These are phyloP conservation scores for Termitomyces titanicus DNA, from an alignment of 768 basidiomycete species.

Conservation along the genomic window DNA sequence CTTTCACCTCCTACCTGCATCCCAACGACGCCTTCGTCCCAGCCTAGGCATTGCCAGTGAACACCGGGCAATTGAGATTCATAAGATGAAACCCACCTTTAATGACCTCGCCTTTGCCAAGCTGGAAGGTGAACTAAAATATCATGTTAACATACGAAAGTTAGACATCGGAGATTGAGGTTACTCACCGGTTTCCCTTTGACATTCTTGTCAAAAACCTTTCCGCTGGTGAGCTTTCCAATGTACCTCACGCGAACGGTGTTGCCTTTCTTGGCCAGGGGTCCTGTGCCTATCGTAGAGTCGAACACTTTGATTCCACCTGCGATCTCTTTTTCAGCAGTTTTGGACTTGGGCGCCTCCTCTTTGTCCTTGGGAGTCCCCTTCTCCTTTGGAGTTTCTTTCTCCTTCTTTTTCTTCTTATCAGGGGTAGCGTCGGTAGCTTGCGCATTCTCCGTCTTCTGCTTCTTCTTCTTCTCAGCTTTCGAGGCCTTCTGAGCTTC, in stretches of 20 bases:
- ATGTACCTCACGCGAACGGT: slow-evolving; percentile 87
- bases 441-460: slow-evolving; percentile 53
- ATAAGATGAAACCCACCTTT: slow-evolving; percentile 49
- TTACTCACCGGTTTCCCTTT: slow-evolving; percentile 79
- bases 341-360: slow-evolving; percentile 21
- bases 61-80: neutral
- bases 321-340: slow-evolving; percentile 44
- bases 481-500: slow-evolving; percentile 39
- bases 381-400: slow-evolving; percentile 28
- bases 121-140: slow-evolving; percentile 64
- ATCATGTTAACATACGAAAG: slow-evolving; percentile 1
- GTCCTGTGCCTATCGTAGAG: slow-evolving; percentile 76
- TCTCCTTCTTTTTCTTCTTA: slow-evolving; percentile 26
- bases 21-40: slow-evolving; percentile 90
- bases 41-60: slow-evolving; percentile 41
- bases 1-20: slow-evolving; percentile 94
- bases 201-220: slow-evolving; percentile 75
- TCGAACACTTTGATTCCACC: slow-evolving; percentile 80
- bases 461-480: slow-evolving; percentile 74
- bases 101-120: slow-evolving; percentile 91
- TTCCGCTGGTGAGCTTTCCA: slow-evolving; percentile 79
- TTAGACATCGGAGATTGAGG: neutral
- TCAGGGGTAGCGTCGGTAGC: slow-evolving; percentile 35
- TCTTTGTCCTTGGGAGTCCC: slow-evolving; percentile 24
- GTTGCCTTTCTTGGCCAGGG: slow-evolving; percentile 82